Percentiles rank a stretch among this genome's conserved stretches.
phyloP scores from a whole-genome alignment of 1,139 yeast genomes.

The Diutina scorzettiae region DNA sequence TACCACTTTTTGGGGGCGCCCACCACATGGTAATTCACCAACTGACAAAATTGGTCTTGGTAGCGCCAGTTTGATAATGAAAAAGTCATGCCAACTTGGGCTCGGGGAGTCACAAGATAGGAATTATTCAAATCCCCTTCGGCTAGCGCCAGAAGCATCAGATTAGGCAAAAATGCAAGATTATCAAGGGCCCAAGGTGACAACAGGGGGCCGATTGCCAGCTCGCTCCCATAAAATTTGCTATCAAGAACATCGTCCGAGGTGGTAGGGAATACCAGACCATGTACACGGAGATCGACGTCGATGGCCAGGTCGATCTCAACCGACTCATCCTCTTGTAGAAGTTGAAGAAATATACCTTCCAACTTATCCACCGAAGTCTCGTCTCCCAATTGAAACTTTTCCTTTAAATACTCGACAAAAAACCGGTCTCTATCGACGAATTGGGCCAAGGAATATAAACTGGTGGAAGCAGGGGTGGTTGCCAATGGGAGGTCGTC shows the following conservation, averaged over 20 bases:
- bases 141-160: conserved; percentile 30
- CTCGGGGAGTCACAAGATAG: conserved; percentile 19
- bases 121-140: conserved; percentile 32
- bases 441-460: neutral
- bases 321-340: conserved; percentile 13
- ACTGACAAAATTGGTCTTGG: conserved; percentile 67
- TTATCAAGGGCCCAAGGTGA: conserved; percentile 60
- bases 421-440: conserved; percentile 17
- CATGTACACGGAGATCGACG: conserved; percentile 15
- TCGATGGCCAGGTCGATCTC: conserved; percentile 22
- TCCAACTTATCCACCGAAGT: conserved; percentile 27
- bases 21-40: conserved; percentile 52
- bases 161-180: conserved; percentile 44
- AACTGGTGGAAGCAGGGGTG: neutral
- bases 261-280: conserved; percentile 16
- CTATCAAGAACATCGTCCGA: conserved; percentile 14
- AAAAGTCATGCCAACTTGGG: conserved; percentile 49
- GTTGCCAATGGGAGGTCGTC: neutral
- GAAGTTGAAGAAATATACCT: conserved; percentile 28
- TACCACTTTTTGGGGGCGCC: conserved; percentile 75
- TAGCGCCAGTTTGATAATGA: conserved; percentile 63
- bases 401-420: conserved; percentile 19
- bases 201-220: neutral
- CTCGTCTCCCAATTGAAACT: conserved; percentile 11
- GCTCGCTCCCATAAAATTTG: neutral